phyloP scores from a whole-genome alignment of 2,329 filamentous ascomycete genomes.

The Botryosphaeria dothidea region DNA sequence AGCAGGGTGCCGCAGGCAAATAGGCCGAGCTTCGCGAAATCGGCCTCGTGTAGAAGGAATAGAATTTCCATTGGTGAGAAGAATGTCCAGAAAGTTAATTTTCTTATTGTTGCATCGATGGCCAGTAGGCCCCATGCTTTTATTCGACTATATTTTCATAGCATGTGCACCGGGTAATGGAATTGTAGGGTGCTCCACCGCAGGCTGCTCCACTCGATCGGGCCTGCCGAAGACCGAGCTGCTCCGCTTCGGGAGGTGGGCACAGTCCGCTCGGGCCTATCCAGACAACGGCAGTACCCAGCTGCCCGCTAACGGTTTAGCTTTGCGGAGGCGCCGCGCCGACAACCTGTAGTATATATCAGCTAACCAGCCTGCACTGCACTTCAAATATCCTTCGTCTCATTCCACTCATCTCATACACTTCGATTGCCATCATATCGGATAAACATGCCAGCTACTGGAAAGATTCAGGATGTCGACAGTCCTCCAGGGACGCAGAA shows the following conservation, averaged over 20 bases:
- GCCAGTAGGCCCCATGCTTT: neutral
- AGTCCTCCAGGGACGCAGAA: neutral
- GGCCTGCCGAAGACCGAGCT: neutral
- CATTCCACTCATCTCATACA: neutral
- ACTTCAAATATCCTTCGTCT: neutral
- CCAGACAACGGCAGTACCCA: neutral
- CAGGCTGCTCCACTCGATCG: neutral
- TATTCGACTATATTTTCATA: neutral
- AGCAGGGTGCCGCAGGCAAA: neutral
- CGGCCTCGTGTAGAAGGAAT: neutral
- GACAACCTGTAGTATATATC: neutral
- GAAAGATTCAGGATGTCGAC: neutral
- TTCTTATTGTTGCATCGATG: neutral
- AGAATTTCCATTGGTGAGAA: neutral
- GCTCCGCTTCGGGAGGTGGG: neutral
- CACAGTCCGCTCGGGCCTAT: neutral
- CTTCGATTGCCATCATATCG: neutral
- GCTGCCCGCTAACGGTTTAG: neutral
- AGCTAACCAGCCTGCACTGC: neutral
- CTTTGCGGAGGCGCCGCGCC: neutral
- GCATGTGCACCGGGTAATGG: neutral
- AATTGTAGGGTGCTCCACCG: neutral
- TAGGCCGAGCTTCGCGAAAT: neutral
- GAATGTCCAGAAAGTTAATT: neutral
- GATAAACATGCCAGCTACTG: neutral